Conservation (phyloP, 2,329 filamentous ascomycete species). For the Tolypocladium amazonense region DNA sequence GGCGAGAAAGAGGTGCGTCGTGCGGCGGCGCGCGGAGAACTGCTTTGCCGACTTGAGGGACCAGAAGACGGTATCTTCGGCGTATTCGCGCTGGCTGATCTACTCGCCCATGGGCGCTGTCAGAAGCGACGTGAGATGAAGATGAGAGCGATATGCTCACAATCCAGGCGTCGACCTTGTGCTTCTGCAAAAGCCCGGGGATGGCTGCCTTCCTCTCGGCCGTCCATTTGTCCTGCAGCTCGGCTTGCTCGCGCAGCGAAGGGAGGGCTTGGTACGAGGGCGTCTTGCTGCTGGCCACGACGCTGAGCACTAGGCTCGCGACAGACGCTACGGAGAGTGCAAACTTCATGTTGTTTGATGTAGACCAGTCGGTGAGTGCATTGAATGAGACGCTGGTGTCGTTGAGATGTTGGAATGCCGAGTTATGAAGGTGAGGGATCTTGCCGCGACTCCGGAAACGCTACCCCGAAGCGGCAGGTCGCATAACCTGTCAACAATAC, state of each 20-base stretch:
- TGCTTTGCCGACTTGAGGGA: not conserved
- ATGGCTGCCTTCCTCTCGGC: not conserved
- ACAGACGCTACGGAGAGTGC: not conserved
- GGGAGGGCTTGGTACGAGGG: constrained; percentile 6
- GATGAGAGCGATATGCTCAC: not conserved
- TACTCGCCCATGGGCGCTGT: not conserved
- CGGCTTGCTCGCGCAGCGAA: constrained; percentile 5
- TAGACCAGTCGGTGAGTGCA: not conserved
- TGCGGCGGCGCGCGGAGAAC: constrained; percentile 12
- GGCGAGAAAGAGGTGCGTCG: constrained; percentile 33
- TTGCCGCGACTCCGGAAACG: not conserved
- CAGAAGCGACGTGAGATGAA: not conserved
- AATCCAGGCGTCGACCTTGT: not conserved
- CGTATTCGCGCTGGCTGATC: not conserved
- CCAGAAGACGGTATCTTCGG: not conserved
- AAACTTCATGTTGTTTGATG: not conserved
- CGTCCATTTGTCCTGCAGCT: constrained; percentile 1
- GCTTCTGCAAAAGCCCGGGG: not conserved
- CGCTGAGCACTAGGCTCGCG: not conserved
- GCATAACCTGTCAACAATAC: not conserved
- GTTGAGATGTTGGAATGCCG: not conserved
- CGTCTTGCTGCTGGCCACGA: not conserved
- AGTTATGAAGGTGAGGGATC: too few relatives aligned
- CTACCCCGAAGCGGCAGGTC: not conserved
- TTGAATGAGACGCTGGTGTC: not conserved